phyloP scores from a whole-genome alignment of 2,329 filamentous ascomycete genomes.

The Sporothrix protearum region DNA sequence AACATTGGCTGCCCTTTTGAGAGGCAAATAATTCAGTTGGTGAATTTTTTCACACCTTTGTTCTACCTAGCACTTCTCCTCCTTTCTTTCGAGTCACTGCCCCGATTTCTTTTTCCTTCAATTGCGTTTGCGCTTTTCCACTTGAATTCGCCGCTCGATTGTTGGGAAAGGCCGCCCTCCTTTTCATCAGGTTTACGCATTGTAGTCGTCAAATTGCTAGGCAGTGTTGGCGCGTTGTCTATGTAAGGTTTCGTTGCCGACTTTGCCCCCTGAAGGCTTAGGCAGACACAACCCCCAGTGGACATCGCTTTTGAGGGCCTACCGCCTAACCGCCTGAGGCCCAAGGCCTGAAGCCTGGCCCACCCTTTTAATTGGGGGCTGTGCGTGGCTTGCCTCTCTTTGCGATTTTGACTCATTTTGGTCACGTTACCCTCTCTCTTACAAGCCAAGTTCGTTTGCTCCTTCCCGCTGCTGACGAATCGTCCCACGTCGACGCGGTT shows the following conservation, averaged over 20 bases:
- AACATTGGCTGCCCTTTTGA: neutral
- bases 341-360: constrained; percentile 1
- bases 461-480: constrained; percentile 11
- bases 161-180: neutral
- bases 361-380: neutral
- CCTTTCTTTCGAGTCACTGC: neutral
- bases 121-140: neutral
- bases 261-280: constrained; percentile 21
- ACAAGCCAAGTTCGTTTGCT: neutral
- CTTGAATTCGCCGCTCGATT: neutral
- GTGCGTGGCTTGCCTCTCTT: constrained; percentile 5
- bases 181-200: neutral
- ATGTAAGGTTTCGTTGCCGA: neutral
- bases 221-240: neutral
- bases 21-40: neutral
- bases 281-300: constrained; percentile 14
- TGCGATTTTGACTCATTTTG: neutral
- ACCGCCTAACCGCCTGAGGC: neutral
- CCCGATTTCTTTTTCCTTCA: neutral
- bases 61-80: neutral
- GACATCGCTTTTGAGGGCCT: constrained; percentile 3
- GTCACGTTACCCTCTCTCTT: constrained; percentile 4
- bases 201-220: constrained; percentile 14
- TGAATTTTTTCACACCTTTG: neutral
- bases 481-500: neutral